phyloP scores from a whole-genome alignment of 2,329 filamentous ascomycete genomes.

The Huntiella abstrusa region DNA sequence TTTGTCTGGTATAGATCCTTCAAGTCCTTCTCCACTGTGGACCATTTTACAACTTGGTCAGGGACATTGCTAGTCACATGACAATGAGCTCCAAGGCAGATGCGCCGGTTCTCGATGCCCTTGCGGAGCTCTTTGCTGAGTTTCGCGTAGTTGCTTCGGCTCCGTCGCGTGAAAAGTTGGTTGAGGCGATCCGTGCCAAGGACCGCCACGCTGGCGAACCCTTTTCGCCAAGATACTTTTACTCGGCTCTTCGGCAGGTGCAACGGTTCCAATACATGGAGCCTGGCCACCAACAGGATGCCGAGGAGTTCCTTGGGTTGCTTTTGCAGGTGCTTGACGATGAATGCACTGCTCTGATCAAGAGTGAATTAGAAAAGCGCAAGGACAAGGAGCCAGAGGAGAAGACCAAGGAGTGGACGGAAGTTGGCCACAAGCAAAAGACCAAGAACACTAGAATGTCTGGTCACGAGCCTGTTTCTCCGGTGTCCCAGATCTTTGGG shows the following conservation, averaged over 20 bases:
- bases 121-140: slow-evolving; percentile 94
- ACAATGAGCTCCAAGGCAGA: slow-evolving; percentile 88
- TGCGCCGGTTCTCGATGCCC: slow-evolving; percentile 80
- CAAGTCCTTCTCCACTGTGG: slow-evolving; percentile 88
- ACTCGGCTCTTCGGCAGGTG: slow-evolving; percentile 73
- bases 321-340: slow-evolving; percentile 83
- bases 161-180: slow-evolving; percentile 52
- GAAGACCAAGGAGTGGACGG: slow-evolving; percentile 50
- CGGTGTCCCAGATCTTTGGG: slow-evolving; percentile 86
- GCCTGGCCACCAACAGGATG: slow-evolving; percentile 93
- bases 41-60: slow-evolving; percentile 87
- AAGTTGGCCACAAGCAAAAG: slow-evolving; percentile 85
- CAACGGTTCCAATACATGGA: slow-evolving; percentile 58
- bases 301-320: slow-evolving; percentile 90
- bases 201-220: slow-evolving; percentile 80
- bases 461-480: slow-evolving; percentile 55
- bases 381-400: slow-evolving; percentile 19
- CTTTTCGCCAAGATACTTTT: slow-evolving; percentile 87
- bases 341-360: slow-evolving; percentile 51
- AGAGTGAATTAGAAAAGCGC: slow-evolving; percentile 17
- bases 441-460: slow-evolving; percentile 72
- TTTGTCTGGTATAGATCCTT: slow-evolving; percentile 44
- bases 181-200: slow-evolving; percentile 54
- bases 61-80: slow-evolving; percentile 67
- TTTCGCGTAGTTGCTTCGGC: slow-evolving; percentile 76